A percentile compares a stretch with the other conserved stretches of the same genome.
Conservation (phyloP, 2,329 filamentous ascomycete genomes). For the Colletotrichum cuscutae region DNA sequence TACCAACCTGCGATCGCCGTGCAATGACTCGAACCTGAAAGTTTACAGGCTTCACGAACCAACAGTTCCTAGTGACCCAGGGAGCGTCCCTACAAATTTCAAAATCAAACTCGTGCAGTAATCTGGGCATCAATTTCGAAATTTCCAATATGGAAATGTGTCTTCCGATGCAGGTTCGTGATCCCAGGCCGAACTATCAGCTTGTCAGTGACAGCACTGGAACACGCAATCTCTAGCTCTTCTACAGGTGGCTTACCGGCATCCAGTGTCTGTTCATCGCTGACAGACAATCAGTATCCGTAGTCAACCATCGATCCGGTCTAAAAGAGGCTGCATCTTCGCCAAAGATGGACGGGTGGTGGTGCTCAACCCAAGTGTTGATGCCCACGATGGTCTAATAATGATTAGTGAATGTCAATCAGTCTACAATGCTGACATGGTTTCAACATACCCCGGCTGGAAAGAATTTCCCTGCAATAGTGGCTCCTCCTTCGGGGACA, state of each 20-base stretch:
- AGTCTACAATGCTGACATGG: neutral
- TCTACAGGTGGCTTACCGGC: neutral
- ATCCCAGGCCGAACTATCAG: conserved; percentile 57
- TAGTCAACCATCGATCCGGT: conserved; percentile 50
- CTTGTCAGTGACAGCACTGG: no score
- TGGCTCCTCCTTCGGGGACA: conserved; percentile 54
- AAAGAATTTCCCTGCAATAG: conserved; percentile 48
- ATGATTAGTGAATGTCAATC: neutral
- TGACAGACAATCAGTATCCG: conserved; percentile 30
- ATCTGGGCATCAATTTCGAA: conserved; percentile 52
- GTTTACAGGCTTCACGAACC: neutral
- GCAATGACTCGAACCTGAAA: neutral
- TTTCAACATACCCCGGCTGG: conserved; percentile 40
- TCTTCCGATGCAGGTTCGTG: conserved; percentile 58
- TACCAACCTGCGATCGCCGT: neutral
- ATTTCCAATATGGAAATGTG: conserved; percentile 53
- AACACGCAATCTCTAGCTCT: no score
- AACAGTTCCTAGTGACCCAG: neutral
- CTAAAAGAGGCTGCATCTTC: conserved; percentile 48
- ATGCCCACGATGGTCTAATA: conserved; percentile 49
- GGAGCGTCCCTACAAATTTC: conserved; percentile 33
- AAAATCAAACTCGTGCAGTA: conserved; percentile 47
- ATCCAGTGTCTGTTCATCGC: conserved; percentile 32
- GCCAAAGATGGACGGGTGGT: conserved; percentile 48
- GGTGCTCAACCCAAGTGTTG: conserved; percentile 52